Conservation (phyloP, 805 yeast genomes). For the Kuraishia floccosa region DNA sequence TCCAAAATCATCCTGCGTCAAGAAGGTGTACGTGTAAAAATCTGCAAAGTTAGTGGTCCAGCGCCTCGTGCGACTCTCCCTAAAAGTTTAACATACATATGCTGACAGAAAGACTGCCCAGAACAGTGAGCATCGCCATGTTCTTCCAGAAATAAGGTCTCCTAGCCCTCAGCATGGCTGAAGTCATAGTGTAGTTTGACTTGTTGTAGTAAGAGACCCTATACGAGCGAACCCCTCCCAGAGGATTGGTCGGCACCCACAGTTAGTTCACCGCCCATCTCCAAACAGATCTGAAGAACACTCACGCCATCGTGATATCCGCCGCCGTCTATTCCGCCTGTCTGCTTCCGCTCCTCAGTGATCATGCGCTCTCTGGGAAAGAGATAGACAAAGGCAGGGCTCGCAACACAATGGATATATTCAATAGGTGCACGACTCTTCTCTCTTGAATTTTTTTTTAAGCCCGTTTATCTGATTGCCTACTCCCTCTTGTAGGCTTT, state of each 20-base stretch:
- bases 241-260: neutral
- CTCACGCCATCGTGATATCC: too few species aligned
- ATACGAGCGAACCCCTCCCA: neutral
- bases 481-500: too few species aligned
- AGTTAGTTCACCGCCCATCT: neutral
- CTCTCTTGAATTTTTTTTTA: too few species aligned
- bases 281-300: too few species aligned
- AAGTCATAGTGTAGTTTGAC: conserved; percentile 62
- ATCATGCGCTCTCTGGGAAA: too few species aligned
- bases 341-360: too few species aligned
- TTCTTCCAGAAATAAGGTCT: conserved; percentile 77
- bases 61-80: neutral
- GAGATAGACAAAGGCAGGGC: too few species aligned
- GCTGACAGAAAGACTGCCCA: conserved; percentile 56
- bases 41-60: conserved; percentile 6
- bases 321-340: too few species aligned
- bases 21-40: conserved; percentile 48
- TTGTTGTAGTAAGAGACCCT: conserved; percentile 22
- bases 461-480: too few species aligned
- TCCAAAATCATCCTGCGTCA: conserved; percentile 70
- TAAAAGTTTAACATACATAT: conserved; percentile 30
- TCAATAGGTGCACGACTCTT: too few species aligned
- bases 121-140: conserved; percentile 44
- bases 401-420: too few species aligned
- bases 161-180: conserved; percentile 87